A percentile compares a stretch with the other conserved stretches of the same genome.
phyloP scores from a whole-genome alignment of 257 asterid species.

The Solanum commersonii region DNA sequence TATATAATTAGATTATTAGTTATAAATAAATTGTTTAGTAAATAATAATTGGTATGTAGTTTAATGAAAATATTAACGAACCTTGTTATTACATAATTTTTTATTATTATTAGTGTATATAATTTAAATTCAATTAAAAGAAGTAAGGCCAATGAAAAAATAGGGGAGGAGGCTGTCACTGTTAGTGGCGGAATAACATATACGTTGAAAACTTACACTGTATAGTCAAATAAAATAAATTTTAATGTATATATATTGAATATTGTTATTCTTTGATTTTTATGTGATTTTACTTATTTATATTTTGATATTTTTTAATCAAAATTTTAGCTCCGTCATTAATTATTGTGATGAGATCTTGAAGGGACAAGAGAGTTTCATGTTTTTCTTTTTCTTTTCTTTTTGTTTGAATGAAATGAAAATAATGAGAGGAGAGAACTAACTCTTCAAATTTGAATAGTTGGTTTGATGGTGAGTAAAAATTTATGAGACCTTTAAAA shows the following conservation, averaged over 20 bases:
- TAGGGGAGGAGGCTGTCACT: not conserved
- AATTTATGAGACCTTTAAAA: not conserved
- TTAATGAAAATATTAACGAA: not conserved
- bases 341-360: too few relatives aligned
- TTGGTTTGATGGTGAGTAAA: not conserved
- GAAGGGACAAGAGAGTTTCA: constrained; percentile 7
- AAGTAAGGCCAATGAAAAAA: not conserved
- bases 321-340: too few relatives aligned
- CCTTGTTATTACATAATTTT: not conserved
- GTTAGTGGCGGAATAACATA: too few relatives aligned
- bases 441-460: constrained; percentile 2
- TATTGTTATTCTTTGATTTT: too few relatives aligned
- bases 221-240: too few relatives aligned
- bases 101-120: not conserved
- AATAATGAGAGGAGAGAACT: not conserved
- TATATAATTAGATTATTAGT: not conserved
- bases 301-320: too few relatives aligned
- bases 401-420: not conserved
- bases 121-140: not conserved
- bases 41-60: not conserved
- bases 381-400: not conserved
- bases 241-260: too few relatives aligned
- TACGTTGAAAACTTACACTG: too few relatives aligned
- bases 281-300: too few relatives aligned
- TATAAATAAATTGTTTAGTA: not conserved